A percentile compares a stretch with the other conserved stretches of the same genome.
Conservation (phyloP, 106 monocot genomes). For the Gastrodia elata region DNA sequence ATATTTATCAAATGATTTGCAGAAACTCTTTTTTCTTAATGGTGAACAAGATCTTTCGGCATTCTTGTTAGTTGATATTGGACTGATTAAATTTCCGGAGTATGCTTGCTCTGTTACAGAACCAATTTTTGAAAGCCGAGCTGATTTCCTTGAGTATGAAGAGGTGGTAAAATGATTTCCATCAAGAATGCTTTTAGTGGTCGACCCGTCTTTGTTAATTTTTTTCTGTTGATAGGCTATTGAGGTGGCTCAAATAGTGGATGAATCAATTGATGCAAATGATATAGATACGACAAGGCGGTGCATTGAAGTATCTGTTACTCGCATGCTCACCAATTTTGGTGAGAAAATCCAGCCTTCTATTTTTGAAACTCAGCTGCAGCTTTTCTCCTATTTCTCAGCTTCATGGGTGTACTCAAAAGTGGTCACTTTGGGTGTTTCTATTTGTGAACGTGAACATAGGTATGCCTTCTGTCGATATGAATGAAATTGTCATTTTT, state of each 20-base stretch:
- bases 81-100: slow-evolving; percentile 74
- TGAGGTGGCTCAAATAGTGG: slow-evolving; percentile 87
- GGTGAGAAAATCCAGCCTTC: slow-evolving; percentile 12
- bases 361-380: slow-evolving; percentile 16
- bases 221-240: slow-evolving; percentile 44
- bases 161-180: slow-evolving; percentile 40
- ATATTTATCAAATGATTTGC: slow-evolving; percentile 12
- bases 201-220: neutral
- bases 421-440: slow-evolving; percentile 80
- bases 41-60: slow-evolving; percentile 90
- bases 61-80: slow-evolving; percentile 80
- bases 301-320: slow-evolving; percentile 52
- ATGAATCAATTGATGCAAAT: slow-evolving; percentile 67
- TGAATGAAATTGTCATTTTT: neutral
- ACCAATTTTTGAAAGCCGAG: slow-evolving; percentile 42
- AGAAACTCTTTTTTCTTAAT: slow-evolving; percentile 95
- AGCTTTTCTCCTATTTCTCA: slow-evolving; percentile 67
- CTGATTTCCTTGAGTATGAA: slow-evolving; percentile 77
- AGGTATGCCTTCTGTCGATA: slow-evolving; percentile 29
- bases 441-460: slow-evolving; percentile 57
- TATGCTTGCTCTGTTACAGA: slow-evolving; percentile 49
- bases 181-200: neutral
- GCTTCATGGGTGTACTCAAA: slow-evolving; percentile 90
- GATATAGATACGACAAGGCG: slow-evolving; percentile 49
- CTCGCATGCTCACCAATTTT: slow-evolving; percentile 13